A percentile compares a stretch with the other conserved stretches of the same genome.
These are phyloP conservation scores for Omphalea diandra DNA, from an alignment of 441 rosid species.

Conservation along the genomic window DNA sequence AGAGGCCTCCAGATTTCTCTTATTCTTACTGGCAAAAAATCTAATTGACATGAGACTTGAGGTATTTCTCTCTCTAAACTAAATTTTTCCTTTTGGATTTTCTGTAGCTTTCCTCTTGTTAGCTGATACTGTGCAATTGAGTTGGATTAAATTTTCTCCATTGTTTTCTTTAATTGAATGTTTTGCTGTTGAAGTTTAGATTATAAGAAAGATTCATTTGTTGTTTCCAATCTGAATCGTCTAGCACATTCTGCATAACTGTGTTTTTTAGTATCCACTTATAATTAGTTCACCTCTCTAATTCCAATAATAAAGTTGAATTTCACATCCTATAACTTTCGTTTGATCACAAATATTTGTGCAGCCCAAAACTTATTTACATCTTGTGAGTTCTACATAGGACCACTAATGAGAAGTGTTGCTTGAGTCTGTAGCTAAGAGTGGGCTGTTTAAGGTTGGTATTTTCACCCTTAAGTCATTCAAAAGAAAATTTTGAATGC, in stretches of 20 bases:
- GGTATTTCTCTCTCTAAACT: slow-evolving; percentile 2
- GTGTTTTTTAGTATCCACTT: too few species aligned
- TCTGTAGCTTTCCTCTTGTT: background rate
- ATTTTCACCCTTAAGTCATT: background rate
- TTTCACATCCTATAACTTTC: background rate
- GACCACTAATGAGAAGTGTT: background rate
- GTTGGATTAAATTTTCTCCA: background rate
- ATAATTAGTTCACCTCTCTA: background rate
- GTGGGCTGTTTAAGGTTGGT: background rate
- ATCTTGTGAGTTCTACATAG: background rate
- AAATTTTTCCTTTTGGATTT: background rate
- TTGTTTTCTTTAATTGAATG: background rate
- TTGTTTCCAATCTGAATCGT: background rate
- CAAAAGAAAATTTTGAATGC: background rate
- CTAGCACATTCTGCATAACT: background rate
- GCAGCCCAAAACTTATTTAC: background rate
- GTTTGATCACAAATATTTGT: background rate
- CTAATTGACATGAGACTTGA: slow-evolving; percentile 20
- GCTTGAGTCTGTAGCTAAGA: background rate
- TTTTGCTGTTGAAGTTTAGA: background rate
- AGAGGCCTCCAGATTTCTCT: slow-evolving; percentile 84
- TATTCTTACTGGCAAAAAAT: slow-evolving; percentile 70
- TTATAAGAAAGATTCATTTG: background rate
- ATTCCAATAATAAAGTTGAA: background rate
- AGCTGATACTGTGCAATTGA: background rate